Percentiles rank a stretch among this genome's conserved stretches.
Conservation (phyloP, 495 filamentous ascomycete genomes). For the Penicillium simplicissimum region DNA sequence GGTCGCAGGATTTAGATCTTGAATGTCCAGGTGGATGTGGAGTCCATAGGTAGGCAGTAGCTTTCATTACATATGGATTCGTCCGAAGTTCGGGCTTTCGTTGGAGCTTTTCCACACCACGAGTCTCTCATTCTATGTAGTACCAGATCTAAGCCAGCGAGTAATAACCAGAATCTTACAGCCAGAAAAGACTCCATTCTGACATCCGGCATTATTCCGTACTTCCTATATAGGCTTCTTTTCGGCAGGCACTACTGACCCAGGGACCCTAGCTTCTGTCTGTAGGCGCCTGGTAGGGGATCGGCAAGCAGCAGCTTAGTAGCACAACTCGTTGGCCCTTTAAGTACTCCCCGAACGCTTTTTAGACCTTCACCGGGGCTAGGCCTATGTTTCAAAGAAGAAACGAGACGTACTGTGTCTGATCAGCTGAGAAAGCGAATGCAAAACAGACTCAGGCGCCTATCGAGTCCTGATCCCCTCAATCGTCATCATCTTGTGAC, state of each 20-base stretch:
- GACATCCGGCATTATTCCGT: no score
- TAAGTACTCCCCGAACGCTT: not conserved
- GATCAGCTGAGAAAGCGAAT: not conserved
- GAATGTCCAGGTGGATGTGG: not conserved
- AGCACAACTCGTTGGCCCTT: not conserved
- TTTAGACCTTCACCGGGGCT: not conserved
- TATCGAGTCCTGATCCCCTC: not conserved
- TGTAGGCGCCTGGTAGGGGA: not conserved
- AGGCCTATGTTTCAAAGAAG: not conserved
- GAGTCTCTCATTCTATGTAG: no score
- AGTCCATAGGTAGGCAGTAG: not conserved
- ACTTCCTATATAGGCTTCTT: not conserved
- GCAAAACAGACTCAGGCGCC: not conserved
- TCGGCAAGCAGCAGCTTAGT: slow-evolving; percentile 1
- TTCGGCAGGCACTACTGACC: not conserved
- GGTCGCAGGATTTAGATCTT: not conserved
- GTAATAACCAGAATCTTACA: no score
- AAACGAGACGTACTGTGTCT: not conserved
- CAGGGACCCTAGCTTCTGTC: not conserved
- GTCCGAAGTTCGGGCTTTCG: not conserved
- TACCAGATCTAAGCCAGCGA: no score
- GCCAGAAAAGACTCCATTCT: no score
- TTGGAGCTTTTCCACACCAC: not conserved
- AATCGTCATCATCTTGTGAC: slow-evolving; percentile 5
- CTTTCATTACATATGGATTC: not conserved